Evolutionary conservation across 2,329 filamentous ascomycete species (phyloP), one percentile per base, ranked within the genome.

Genomic region (Talaromyces sp.): DNA sequence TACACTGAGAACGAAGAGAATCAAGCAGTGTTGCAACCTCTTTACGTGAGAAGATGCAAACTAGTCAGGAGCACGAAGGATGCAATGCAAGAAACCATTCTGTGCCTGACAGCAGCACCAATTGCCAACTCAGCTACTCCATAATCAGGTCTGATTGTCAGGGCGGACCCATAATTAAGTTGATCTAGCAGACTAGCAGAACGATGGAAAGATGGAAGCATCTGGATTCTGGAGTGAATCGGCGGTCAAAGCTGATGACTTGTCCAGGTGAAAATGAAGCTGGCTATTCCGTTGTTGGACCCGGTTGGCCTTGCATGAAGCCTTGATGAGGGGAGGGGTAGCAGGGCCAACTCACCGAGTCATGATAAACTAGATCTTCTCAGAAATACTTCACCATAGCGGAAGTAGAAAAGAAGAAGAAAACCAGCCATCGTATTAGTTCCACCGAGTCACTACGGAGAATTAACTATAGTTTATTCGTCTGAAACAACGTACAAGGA

Each of bases 181-280:
- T 5, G 10, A 34, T 11, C 29, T n/a, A 7, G 29, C n/a, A 22
- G 4, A 17, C 8, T 36, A 36, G 53, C n/a, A 56, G 11, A 7
- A 22, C 53, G 53, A 36, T 15, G 19, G n/a, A 38, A 56, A 6
- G 19, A 38, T 38, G 31, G 31, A 56, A 36, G 53, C 19, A 36
- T n/a, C 25, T n/a, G 15, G 7, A 10, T 27, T 27, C 15, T 11
- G n/a, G 5, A 17, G 53, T 36, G 31, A 25, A 56, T 56, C 31
- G 53, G 53, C 53, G 53, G 53, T 56, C 53, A 56, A 25, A 56
- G n/a, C 31, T 25, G 53, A 38, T 56, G 53, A 56, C 53, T 36
- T 56, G 53, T 56, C 10, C 5, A 34, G 27, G 29, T n/a, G 1
- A 19, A 34, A 56, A 36, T 7, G 53, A 56, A 38, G 53, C 31